Evolutionary conservation across 371 early-diverging fungal species (phyloP), one percentile per base, ranked within the genome.

Genomic region (Rhizopus microsporus): DNA sequence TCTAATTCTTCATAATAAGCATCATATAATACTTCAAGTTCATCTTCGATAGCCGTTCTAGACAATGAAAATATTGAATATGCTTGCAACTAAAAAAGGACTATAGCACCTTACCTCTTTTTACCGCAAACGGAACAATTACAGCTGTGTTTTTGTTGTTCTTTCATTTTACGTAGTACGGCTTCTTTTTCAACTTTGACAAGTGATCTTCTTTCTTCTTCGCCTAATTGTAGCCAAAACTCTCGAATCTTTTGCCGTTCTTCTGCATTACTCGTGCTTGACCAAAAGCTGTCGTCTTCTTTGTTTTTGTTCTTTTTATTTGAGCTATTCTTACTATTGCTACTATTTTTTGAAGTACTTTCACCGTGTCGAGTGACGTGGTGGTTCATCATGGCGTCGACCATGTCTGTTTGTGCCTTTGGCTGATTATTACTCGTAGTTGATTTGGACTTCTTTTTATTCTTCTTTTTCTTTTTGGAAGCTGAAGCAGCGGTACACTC

Each of bases 1-100:
- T 94, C 91, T 38, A 96, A 80, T 65, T 93, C 93, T 54, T 93
- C 91, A 67, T 92, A 93, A 73, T 96, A 96, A 47, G 92, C 90
- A 65, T 94, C 93, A 63, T 96, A 96, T 5, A 96, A 79, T 7
- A 88, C 80, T 62, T 94, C 93, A 13, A 96, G 80, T 69, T 96
- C 95, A 57, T 89, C 90, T 68, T 93, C 95, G 59, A 96, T 93
- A 30, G 93, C 92, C 50, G 88, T 87, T 70, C 94, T 92, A 75
- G 43, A 34, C 10, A 53, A 17, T 13, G 30, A 54, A 52, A 16
- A 34, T 39, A 42, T 32, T 42, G 49, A 50, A 6, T 31, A 29
- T 30, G 23, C 2, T 23, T 23, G 7, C 10, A 35, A 32, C n/a
- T 4, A 16, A 55, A 37, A 29, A 32, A 13, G 5, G 4, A 9